Evolutionary conservation across 2,329 filamentous ascomycete genomes (phyloP).

Genomic region (Gnomoniopsis sp.): DNA sequence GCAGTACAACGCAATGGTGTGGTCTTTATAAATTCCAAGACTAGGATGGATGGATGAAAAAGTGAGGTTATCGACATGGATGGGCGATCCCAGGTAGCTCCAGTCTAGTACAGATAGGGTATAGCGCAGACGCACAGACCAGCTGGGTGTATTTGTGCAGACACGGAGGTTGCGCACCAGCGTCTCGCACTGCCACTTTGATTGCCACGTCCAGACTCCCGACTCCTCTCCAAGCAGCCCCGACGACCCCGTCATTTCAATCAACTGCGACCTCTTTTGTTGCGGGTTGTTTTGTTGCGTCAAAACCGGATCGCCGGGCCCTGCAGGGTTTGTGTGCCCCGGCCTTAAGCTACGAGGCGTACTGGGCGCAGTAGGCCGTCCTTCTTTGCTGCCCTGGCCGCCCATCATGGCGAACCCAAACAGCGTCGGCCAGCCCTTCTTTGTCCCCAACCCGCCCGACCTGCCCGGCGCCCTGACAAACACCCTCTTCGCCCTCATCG

Average conservation of each 20-base stretch:
- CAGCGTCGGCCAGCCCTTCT: constrained; percentile 16
- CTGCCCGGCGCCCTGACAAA: constrained; percentile 14
- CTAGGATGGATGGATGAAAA: too few species aligned
- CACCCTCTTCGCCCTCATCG: constrained; percentile 18
- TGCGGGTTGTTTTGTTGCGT: background rate
- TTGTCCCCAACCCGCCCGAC: constrained; percentile 15
- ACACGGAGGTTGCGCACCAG: background rate
- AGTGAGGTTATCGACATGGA: too few species aligned
- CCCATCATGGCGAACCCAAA: constrained; percentile 14
- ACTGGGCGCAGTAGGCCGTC: too few species aligned
- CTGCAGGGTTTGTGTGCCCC: background rate
- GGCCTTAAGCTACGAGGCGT: too few species aligned
- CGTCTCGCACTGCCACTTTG: background rate
- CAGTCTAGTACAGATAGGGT: too few species aligned
- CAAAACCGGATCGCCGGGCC: background rate
- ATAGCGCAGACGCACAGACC: too few species aligned
- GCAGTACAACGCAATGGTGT: too few species aligned
- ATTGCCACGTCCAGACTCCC: constrained; percentile 11
- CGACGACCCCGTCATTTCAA: constrained; percentile 4
- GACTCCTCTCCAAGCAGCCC: constrained; percentile 17
- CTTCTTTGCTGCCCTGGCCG: background rate
- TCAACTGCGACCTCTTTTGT: background rate
- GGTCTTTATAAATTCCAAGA: too few species aligned
- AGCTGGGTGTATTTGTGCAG: background rate
- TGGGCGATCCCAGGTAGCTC: too few species aligned